Base-by-base conservation (phyloP, 768 basidiomycete species). In the Serendipita indica region DNA sequence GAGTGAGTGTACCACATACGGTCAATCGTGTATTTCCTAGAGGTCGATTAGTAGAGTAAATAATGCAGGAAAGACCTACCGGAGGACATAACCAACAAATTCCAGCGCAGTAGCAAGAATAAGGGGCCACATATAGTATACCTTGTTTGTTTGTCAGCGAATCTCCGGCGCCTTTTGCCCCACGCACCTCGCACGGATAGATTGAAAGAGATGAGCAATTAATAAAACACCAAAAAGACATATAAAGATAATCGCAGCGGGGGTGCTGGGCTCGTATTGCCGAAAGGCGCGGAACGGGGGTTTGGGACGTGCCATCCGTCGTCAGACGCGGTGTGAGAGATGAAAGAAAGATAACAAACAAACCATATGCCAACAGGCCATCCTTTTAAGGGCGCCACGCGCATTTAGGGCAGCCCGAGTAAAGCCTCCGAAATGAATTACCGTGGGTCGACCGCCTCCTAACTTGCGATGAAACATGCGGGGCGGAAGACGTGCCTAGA, bases 51-150 rank as follows among this genome's bases (percentile, higher is more conserved):
- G 49, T 10, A 7, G 49, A 32, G n/a, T 27, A 7, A 7, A 20
- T 27, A 27, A 4, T 10, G 22, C n/a, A 5, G n/a, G 22, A 10
- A 25, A 30, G 49, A 10, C 22, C 16, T 54, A 54, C 49, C 49
- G 20, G 7, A 54, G 49, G 10, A 54, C 30, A 32, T 54, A 54
- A n/a, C 49, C 49, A n/a, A 27, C 49, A 54, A 20, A 25, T 33
- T 54, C 49, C 16, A 54, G 22, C 30, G 49, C 49, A 6, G 49
- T 54, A n/a, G 49, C 49, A 10, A 54, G 49, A 2, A 54, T 54
- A 16, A 54, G 49, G 3, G 2, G 16, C 49, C 49, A 54, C 30
- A 54, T 22, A 30, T 2, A 54, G 22, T 33, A 54, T 22, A 27
- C 30, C 49, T 54, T 16, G 20, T 10, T 20, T 18, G 20, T 20